phyloP scores from a whole-genome alignment of 1,139 yeast species.

The Eremothecium cymbalariae region DNA sequence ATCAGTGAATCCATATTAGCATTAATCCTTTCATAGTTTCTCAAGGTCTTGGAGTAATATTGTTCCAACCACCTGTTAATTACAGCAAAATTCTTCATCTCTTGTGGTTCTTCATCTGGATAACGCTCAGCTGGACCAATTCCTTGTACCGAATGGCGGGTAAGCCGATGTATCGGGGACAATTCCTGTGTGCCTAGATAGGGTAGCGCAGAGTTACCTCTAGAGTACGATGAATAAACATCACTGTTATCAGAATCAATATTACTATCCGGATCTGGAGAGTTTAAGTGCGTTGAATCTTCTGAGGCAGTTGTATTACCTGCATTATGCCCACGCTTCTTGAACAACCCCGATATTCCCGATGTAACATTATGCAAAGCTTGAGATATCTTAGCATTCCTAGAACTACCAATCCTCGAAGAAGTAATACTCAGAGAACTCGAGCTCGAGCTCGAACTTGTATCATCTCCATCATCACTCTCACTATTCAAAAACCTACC shows the following conservation, averaged over 20 bases:
- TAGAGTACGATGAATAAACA: too few relatives aligned
- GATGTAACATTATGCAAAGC: constrained; percentile 6
- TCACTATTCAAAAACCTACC: constrained; percentile 13
- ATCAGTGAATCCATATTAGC: constrained; percentile 14
- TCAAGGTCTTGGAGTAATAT: constrained; percentile 15
- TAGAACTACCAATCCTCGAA: too few relatives aligned
- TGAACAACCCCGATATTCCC: constrained; percentile 7
- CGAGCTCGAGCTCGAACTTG: neutral
- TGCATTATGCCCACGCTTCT: constrained; percentile 3
- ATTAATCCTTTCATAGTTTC: constrained; percentile 17
- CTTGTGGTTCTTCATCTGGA: constrained; percentile 4
- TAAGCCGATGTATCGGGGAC: too few relatives aligned
- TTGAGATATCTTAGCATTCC: neutral
- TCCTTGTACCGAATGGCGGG: too few relatives aligned
- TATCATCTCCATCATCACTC: constrained; percentile 1
- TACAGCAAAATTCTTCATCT: constrained; percentile 6
- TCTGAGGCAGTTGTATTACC: too few relatives aligned
- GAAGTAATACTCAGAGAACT: too few relatives aligned
- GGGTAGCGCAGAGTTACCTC: too few relatives aligned
- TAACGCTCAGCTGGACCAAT: too few relatives aligned
- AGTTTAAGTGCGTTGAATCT: too few relatives aligned
- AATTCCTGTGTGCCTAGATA: too few relatives aligned
- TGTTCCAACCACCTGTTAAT: constrained; percentile 20
- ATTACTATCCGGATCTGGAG: too few relatives aligned
- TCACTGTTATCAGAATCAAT: too few relatives aligned